Conservation (phyloP, 2,329 filamentous ascomycete genomes). For the Neofusicoccum sp. region DNA sequence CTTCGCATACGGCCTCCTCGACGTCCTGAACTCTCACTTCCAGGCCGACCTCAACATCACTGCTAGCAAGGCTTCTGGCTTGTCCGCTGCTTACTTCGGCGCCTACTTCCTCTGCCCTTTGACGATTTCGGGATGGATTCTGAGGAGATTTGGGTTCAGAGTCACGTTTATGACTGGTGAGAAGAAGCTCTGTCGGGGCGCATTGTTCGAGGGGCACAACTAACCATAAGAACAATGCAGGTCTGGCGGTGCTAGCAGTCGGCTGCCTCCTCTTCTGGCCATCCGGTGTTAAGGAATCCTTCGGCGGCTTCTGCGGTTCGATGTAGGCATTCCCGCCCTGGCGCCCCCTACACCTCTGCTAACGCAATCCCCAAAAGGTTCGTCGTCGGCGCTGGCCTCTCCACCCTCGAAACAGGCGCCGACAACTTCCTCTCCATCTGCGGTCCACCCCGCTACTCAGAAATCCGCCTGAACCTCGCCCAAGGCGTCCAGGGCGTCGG, state of each 20-base stretch:
- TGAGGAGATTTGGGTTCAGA: constrained; percentile 9
- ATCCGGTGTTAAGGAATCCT: constrained; percentile 65
- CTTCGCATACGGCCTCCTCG: constrained; percentile 83
- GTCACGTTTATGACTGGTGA: constrained; percentile 19
- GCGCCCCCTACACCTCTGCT: too few species aligned
- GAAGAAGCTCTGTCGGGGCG: background rate
- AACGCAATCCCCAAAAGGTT: constrained; percentile 36
- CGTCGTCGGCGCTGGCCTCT: constrained; percentile 62
- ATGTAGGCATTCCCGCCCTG: constrained; percentile 38
- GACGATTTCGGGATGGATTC: constrained; percentile 18
- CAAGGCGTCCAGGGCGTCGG: constrained; percentile 66
- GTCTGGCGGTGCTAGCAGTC: constrained; percentile 53
- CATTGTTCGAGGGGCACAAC: too few species aligned
- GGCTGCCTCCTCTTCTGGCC: constrained; percentile 60
- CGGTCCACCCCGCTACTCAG: constrained; percentile 62
- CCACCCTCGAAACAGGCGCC: constrained; percentile 61
- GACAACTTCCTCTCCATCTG: constrained; percentile 67
- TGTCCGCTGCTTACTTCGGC: constrained; percentile 72
- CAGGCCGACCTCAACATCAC: constrained; percentile 65
- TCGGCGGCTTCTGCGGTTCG: constrained; percentile 62
- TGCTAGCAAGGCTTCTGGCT: constrained; percentile 63
- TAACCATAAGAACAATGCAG: background rate
- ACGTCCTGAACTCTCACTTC: constrained; percentile 75
- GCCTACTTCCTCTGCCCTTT: constrained; percentile 69
- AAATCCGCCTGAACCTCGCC: constrained; percentile 62